Evolutionary conservation across 2,329 filamentous ascomycete genomes (phyloP).

Genomic region (Aspergillus clavatus): DNA sequence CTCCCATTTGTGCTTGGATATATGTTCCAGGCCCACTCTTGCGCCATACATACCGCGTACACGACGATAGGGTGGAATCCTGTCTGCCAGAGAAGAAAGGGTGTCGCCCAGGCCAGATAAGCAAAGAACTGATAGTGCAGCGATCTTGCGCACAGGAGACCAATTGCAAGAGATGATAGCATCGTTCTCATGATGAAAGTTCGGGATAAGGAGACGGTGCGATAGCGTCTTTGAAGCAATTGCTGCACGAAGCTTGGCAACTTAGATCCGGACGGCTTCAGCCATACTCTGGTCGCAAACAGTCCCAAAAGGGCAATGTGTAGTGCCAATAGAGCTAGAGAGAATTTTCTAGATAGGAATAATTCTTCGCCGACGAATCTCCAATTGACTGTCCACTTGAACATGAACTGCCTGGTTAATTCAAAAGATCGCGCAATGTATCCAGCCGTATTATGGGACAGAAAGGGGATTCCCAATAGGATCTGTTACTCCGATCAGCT

Average conservation of each 20-base stretch:
- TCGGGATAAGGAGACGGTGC: constrained; percentile 58
- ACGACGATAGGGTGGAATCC: constrained; percentile 64
- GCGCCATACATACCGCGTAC: constrained; percentile 65
- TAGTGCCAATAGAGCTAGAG: constrained; percentile 58
- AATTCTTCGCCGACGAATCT: constrained; percentile 79
- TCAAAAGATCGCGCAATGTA: constrained; percentile 86
- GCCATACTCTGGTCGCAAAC: constrained; percentile 67
- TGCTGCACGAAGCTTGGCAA: constrained; percentile 52
- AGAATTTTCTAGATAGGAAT: constrained; percentile 70
- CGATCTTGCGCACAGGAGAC: constrained; percentile 78
- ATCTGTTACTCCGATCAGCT: too few relatives aligned
- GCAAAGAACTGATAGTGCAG: constrained; percentile 95
- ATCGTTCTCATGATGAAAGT: constrained; percentile 72
- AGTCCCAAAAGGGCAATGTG: constrained; percentile 62
- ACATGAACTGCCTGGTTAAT: constrained; percentile 83
- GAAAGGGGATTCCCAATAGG: constrained; percentile 62
- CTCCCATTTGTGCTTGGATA: constrained; percentile 72
- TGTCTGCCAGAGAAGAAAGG: constrained; percentile 78
- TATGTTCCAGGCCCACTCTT: constrained; percentile 93
- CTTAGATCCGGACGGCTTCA: constrained; percentile 60
- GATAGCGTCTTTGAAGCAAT: constrained; percentile 50
- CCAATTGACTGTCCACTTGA: constrained; percentile 99
- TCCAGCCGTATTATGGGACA: constrained; percentile 55
- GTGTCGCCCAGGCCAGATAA: constrained; percentile 84
- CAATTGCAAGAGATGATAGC: constrained; percentile 70